These are phyloP conservation scores for Pseudonitzschia multiseries DNA, from an alignment of 108 stramenopile species.

Conservation along the genomic window DNA sequence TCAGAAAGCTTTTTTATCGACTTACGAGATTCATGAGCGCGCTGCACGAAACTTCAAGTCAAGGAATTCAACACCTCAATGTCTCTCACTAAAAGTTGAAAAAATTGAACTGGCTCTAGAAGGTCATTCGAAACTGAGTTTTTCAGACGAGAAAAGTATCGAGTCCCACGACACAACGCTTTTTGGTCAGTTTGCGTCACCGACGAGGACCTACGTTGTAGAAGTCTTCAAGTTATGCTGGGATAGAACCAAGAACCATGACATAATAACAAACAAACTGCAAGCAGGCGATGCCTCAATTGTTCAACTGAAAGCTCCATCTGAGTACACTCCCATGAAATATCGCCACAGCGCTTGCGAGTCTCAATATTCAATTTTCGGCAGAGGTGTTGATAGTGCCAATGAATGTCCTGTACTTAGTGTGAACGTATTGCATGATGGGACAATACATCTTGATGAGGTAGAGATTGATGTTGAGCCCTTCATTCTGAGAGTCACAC, in stretches of 20 bases:
- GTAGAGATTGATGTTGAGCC: conserved; percentile 70
- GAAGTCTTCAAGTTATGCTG: conserved; percentile 38
- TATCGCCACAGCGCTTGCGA: conserved; percentile 29
- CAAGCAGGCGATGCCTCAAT: conserved; percentile 44
- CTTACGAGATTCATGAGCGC: conserved; percentile 1
- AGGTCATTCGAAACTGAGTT: conserved; percentile 51
- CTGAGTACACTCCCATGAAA: conserved; percentile 40
- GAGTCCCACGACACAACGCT: conserved; percentile 39
- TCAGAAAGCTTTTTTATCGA: conserved; percentile 14
- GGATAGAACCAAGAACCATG: conserved; percentile 17
- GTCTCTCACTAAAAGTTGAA: conserved; percentile 47
- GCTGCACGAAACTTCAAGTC: conserved; percentile 4
- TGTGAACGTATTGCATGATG: conserved; percentile 54
- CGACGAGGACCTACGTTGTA: conserved; percentile 50
- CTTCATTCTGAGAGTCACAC: conserved; percentile 59
- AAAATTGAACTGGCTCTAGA: conserved; percentile 73
- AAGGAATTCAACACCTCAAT: conserved; percentile 22
- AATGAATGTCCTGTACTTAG: conserved; percentile 21
- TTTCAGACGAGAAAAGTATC: conserved; percentile 39
- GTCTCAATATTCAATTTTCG: conserved; percentile 39
- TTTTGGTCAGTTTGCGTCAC: conserved; percentile 22
- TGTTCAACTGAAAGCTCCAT: conserved; percentile 41
- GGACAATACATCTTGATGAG: conserved; percentile 61
- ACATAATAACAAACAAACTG: conserved; percentile 32
- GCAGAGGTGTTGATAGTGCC: conserved; percentile 11